Conservation (phyloP, 1,139 yeast genomes). For the Pichia sp. region DNA sequence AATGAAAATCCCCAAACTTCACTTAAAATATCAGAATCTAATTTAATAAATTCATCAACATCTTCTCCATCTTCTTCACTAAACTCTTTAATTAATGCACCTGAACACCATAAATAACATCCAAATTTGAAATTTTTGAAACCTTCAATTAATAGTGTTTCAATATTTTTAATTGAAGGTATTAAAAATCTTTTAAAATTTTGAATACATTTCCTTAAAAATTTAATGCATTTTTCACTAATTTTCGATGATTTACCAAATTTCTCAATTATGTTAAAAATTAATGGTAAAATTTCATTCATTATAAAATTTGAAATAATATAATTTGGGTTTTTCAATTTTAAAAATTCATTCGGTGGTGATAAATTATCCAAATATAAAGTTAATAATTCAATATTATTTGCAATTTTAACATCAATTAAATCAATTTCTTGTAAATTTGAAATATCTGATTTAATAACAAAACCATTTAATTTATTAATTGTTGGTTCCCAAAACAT, state of each 20-base stretch:
- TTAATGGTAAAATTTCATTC: conserved; percentile 52
- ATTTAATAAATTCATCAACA: conserved; percentile 10
- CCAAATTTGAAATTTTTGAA: conserved; percentile 68
- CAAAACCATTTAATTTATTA: conserved; percentile 33
- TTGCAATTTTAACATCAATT: conserved; percentile 51
- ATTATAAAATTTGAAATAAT: conserved; percentile 57
- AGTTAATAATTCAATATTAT: conserved; percentile 67
- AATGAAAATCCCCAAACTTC: conserved; percentile 45
- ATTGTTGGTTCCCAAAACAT: conserved; percentile 69
- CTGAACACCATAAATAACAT: conserved; percentile 88
- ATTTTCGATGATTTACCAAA: conserved; percentile 53
- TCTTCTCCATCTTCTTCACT: conserved; percentile 19
- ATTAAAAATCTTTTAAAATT: conserved; percentile 60
- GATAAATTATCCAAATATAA: conserved; percentile 60
- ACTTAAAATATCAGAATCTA: conserved; percentile 32
- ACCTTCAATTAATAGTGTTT: conserved; percentile 57
- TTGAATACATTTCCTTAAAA: conserved; percentile 60
- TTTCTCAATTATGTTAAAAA: conserved; percentile 42
- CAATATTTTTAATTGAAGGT: conserved; percentile 59
- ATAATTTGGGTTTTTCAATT: conserved; percentile 28
- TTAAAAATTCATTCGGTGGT: conserved; percentile 31
- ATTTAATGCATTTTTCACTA: conserved; percentile 69
- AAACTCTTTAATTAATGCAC: conserved; percentile 71
- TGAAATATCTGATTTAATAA: conserved; percentile 4
- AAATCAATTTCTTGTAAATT: conserved; percentile 29